Conservation (phyloP, 495 filamentous ascomycete species). For the Amphirosellinia nigrospora region DNA sequence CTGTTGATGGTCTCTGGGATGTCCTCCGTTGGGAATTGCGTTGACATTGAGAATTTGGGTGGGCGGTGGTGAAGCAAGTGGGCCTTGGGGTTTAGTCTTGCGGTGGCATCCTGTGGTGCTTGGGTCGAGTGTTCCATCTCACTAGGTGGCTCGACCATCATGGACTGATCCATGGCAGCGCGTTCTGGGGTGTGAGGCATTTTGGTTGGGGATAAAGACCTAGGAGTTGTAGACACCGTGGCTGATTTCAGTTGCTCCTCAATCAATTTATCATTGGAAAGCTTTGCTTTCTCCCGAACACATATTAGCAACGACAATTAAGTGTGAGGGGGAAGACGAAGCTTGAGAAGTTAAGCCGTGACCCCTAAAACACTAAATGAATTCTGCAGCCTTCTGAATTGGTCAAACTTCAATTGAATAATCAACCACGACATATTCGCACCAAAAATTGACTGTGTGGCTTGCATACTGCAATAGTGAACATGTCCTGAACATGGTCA, state of each 20-base stretch:
- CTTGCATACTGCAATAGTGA: no score
- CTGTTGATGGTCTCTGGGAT: conserved; percentile 28
- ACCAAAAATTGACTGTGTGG: no score
- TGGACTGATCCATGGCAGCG: conserved; percentile 34
- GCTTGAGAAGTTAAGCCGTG: no score
- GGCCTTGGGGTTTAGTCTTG: conserved; percentile 40
- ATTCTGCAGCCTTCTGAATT: no score
- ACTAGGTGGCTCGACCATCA: conserved; percentile 42
- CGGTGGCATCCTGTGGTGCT: conserved; percentile 32
- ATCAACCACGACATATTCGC: no score
- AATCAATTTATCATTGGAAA: not conserved
- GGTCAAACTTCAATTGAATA: no score
- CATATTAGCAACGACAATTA: no score
- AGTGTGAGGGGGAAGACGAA: no score
- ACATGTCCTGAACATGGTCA: no score
- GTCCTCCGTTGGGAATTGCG: conserved; percentile 40
- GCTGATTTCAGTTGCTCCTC: not conserved
- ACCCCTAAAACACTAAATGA: no score
- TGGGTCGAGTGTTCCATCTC: conserved; percentile 33
- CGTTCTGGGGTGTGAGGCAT: conserved; percentile 30
- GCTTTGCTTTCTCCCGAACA: no score
- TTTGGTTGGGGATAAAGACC: conserved; percentile 33
- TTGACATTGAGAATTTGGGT: conserved; percentile 45
- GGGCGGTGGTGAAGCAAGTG: conserved; percentile 37
- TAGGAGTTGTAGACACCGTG: conserved; percentile 40